These are phyloP conservation scores for Cyclotella cryptica DNA, from an alignment of 108 stramenopile species.

Conservation along the genomic window DNA sequence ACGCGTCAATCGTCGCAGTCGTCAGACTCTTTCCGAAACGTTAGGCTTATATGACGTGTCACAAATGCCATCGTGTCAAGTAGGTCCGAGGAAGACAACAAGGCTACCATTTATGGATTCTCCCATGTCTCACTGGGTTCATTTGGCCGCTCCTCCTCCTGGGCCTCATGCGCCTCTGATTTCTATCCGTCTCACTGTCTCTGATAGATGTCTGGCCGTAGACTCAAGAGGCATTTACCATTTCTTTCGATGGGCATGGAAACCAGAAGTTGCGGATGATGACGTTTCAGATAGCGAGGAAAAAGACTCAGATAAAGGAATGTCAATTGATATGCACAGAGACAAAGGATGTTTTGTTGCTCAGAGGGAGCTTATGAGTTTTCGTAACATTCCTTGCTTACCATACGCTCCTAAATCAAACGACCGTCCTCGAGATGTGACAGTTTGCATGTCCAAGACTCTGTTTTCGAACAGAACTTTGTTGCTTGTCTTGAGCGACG, in stretches of 20 bases:
- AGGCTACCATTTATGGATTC: conserved; percentile 82
- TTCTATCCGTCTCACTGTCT: conserved; percentile 73
- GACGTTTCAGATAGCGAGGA: conserved; percentile 38
- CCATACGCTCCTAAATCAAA: conserved; percentile 53
- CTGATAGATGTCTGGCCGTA: conserved; percentile 87
- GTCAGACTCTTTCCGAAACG: conserved; percentile 48
- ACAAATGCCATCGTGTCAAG: not conserved
- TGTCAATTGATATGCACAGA: conserved; percentile 24
- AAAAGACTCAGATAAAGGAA: conserved; percentile 32
- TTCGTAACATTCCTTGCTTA: conserved; percentile 82
- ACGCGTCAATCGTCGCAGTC: conserved; percentile 28
- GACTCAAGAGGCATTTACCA: conserved; percentile 90
- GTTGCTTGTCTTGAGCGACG: conserved; percentile 86
- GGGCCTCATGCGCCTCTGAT: conserved; percentile 86
- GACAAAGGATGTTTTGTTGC: conserved; percentile 90
- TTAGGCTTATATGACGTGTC: conserved; percentile 38
- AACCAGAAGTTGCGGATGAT: conserved; percentile 67
- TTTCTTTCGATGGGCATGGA: conserved; percentile 92
- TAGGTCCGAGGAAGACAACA: not conserved
- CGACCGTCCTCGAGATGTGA: conserved; percentile 27
- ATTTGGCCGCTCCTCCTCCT: conserved; percentile 88
- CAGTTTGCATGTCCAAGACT: conserved; percentile 74
- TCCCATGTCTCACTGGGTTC: conserved; percentile 89
- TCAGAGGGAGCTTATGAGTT: conserved; percentile 85
- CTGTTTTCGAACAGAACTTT: conserved; percentile 86